Conservation (phyloP, 2,329 filamentous ascomycete species). For the Orbilia brochopaga region DNA sequence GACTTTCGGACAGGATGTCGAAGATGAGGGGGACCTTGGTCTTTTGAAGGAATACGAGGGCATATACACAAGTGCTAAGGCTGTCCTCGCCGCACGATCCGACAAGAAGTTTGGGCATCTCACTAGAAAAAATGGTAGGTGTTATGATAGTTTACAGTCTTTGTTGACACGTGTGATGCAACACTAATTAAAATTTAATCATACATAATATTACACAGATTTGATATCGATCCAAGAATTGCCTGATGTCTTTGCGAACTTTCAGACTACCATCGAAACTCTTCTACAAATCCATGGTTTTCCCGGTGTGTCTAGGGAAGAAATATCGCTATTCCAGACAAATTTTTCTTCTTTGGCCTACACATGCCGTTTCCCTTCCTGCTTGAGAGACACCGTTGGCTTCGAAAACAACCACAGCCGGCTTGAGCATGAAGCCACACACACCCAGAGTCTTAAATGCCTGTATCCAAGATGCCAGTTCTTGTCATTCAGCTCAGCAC, state of each 20-base stretch:
- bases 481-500: conserved; percentile 16
- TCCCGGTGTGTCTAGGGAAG: conserved; percentile 23
- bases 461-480: conserved; percentile 24
- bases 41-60: neutral
- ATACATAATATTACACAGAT: neutral
- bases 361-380: conserved; percentile 24
- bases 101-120: neutral
- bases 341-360: conserved; percentile 28
- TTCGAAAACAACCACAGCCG: conserved; percentile 4
- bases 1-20: neutral
- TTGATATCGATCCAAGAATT: neutral
- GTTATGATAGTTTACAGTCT: too few species aligned
- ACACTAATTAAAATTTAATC: neutral
- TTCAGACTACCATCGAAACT: conserved; percentile 7
- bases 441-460: conserved; percentile 17
- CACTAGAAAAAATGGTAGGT: neutral
- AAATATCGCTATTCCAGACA: conserved; percentile 29
- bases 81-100: neutral
- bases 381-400: conserved; percentile 19
- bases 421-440: conserved; percentile 7
- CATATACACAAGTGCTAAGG: neutral
- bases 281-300: conserved; percentile 15
- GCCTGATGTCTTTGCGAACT: conserved; percentile 4
- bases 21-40: neutral
- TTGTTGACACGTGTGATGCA: too few species aligned